Conservation (phyloP, 176 grass and related monocot genomes). For the Rhynchospora pubera region DNA sequence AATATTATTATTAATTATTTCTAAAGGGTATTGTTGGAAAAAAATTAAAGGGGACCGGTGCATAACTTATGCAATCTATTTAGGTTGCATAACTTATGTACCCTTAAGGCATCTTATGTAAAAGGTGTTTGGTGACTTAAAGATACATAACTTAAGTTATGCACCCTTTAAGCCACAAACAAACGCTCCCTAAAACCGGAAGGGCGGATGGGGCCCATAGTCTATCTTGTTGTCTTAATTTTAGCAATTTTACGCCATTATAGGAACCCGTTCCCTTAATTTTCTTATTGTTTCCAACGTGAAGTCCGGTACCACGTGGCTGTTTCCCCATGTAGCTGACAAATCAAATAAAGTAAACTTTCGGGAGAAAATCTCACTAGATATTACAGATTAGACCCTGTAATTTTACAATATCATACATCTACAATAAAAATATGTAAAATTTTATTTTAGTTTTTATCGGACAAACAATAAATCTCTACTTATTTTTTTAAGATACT, state of each 20-base stretch:
- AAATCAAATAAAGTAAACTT: not conserved
- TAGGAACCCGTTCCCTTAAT: not conserved
- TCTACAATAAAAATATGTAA: not conserved
- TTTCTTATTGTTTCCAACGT: not conserved
- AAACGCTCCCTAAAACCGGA: not conserved
- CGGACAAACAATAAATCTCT: too few relatives aligned
- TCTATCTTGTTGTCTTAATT: conserved; percentile 2
- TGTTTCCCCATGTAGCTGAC: not conserved
- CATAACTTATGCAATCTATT: too few relatives aligned
- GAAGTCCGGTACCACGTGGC: not conserved
- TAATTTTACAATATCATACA: not conserved
- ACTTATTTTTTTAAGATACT: too few relatives aligned
- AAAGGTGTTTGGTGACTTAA: too few relatives aligned
- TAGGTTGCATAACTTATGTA: too few relatives aligned
- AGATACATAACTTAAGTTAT: too few relatives aligned
- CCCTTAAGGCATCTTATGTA: too few relatives aligned
- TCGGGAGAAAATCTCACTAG: not conserved
- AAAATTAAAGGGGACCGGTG: too few relatives aligned
- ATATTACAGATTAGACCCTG: not conserved
- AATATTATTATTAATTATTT: too few relatives aligned
- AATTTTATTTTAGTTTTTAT: too few relatives aligned
- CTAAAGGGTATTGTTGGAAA: too few relatives aligned
- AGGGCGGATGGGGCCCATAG: not conserved
- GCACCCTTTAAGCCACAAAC: too few relatives aligned
- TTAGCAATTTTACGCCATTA: not conserved